Evolutionary conservation across 768 basidiomycete genomes (phyloP).

Genomic region (Termitomyces sp.): DNA sequence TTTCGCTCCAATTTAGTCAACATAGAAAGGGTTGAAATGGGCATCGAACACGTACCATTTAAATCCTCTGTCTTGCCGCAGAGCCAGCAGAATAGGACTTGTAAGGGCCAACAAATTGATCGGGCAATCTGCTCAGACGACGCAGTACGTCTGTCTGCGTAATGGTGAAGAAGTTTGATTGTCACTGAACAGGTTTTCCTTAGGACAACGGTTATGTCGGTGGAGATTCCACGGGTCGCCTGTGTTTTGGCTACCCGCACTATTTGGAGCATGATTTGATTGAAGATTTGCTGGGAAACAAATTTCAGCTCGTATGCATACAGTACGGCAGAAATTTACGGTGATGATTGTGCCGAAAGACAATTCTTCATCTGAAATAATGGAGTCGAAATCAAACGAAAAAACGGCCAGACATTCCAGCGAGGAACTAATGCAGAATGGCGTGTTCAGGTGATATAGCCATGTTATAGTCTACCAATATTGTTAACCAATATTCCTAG

Average conservation of each 20-base stretch:
- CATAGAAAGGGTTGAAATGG: background rate
- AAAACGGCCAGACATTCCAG: conserved; percentile 1
- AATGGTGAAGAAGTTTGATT: conserved; percentile 18
- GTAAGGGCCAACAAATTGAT: conserved; percentile 21
- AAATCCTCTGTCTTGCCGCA: conserved; percentile 15
- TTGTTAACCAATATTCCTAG: background rate
- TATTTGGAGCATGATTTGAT: conserved; percentile 13
- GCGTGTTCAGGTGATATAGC: conserved; percentile 36
- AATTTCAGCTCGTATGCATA: background rate
- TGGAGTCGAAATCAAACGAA: background rate
- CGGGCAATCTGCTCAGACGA: conserved; percentile 11
- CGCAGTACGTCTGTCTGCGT: conserved; percentile 6
- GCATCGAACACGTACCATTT: conserved; percentile 13
- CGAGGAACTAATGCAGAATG: conserved; percentile 4
- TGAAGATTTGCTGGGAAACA: conserved; percentile 19
- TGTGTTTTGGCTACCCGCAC: conserved; percentile 5
- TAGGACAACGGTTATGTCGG: conserved; percentile 18
- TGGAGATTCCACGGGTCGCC: background rate
- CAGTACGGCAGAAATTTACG: conserved; percentile 2
- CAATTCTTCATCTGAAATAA: background rate
- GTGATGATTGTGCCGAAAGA: conserved; percentile 2
- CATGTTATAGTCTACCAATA: conserved; percentile 43
- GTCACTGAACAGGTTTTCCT: conserved; percentile 22
- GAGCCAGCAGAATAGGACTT: conserved; percentile 23
- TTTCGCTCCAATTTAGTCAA: background rate